Conservation (phyloP, 805 yeast genomes). For the Blastobotrys chiropterorum region DNA sequence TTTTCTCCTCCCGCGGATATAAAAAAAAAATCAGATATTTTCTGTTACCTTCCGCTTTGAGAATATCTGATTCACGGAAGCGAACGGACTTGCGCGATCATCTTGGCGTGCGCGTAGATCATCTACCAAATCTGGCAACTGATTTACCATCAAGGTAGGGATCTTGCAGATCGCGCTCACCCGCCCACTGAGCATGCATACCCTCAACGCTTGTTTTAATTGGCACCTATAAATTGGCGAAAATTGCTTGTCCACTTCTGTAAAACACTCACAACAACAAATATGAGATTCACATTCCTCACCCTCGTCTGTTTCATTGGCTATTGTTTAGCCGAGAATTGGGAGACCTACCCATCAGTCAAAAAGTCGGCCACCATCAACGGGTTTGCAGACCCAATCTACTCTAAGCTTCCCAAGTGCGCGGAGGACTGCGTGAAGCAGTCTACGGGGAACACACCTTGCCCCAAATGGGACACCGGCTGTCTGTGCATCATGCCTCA, state of each 20-base stretch:
- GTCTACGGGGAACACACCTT: conserved; percentile 36
- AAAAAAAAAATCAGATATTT: background rate
- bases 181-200: background rate
- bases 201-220: background rate
- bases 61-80: conserved; percentile 5
- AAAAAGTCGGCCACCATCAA: conserved; percentile 43
- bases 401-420: conserved; percentile 36
- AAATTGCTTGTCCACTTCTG: background rate
- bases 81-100: background rate
- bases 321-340: conserved; percentile 29
- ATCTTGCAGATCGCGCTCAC: background rate
- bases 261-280: background rate
- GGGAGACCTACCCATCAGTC: conserved; percentile 41
- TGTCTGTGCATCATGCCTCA: conserved; percentile 49
- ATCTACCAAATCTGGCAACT: background rate
- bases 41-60: conserved; percentile 8
- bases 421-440: conserved; percentile 38
- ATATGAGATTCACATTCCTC: background rate
- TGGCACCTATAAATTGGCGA: background rate
- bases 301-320: conserved; percentile 1
- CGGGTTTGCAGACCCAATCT: conserved; percentile 45
- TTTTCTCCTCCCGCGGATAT: background rate
- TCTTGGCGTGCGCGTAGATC: background rate
- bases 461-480: conserved; percentile 50
- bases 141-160: background rate